A percentile compares a stretch with the other conserved stretches of the same genome.
Conservation (phyloP, 441 rosid species). For the Gossypium trilobum region DNA sequence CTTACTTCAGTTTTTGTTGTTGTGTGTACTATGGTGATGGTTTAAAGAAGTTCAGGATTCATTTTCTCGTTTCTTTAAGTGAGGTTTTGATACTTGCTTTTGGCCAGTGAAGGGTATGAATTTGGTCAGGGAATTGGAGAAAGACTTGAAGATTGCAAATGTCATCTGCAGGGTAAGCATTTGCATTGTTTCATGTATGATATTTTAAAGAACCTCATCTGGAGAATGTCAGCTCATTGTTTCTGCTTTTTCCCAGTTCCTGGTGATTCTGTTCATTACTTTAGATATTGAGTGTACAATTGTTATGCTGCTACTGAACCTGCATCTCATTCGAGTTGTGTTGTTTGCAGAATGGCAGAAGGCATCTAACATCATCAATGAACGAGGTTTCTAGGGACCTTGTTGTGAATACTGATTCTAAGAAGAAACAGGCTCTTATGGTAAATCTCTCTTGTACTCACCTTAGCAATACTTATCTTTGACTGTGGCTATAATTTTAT, state of each 20-base stretch:
- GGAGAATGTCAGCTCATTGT: not conserved
- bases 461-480: not conserved
- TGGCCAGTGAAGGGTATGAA: conserved; percentile 99
- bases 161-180: conserved; percentile 83
- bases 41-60: conserved; percentile 11
- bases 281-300: not conserved
- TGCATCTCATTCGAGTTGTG: conserved; percentile 20
- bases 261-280: not conserved
- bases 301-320: conserved; percentile 14
- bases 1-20: not conserved
- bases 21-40: not conserved
- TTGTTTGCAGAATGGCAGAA: conserved; percentile 76
- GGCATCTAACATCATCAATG: conserved; percentile 82
- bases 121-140: conserved; percentile 93
- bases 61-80: conserved; percentile 11
- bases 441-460: conserved; percentile 32
- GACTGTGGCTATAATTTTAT: conserved; percentile 3
- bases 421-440: conserved; percentile 87
- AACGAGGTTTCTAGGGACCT: conserved; percentile 96
- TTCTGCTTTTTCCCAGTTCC: not conserved
- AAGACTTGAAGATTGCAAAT: conserved; percentile 88
- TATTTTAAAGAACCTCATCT: conserved; percentile 6
- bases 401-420: conserved; percentile 76
- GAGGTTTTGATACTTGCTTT: conserved; percentile 35
- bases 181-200: not conserved